Evolutionary conservation across 495 filamentous ascomycete species (phyloP), one percentile per base, ranked within the genome.

Genomic region (Penicillium ucsense): DNA sequence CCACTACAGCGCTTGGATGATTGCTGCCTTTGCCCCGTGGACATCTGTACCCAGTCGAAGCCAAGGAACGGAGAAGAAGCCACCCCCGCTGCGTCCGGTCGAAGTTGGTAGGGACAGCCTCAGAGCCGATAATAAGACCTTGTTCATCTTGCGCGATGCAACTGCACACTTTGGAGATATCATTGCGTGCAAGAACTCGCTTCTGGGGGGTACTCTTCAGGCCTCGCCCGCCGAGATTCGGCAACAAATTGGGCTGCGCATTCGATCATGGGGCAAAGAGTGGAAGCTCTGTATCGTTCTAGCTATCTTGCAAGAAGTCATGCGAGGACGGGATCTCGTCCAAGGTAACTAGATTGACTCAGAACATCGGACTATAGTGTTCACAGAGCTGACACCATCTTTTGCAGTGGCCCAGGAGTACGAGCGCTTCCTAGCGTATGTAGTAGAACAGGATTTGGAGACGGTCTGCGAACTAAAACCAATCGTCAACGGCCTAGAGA

Each of bases 21-120:
- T 92, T 10, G 77, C 80, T 4, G 77, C 88, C 4, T 66, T 94
- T 38, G 74, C 79, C 29, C 91, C 92, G 3, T 98, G 88, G 84
- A 74, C 77, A 1, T 72, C 68, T 39, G 69, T 85, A 2, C 72
- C 76, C 4, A 67, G 35, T 54, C 76, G 41, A 53, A 60, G 27
- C 57, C 63, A 34, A 9, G 75, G 66, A 41, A 46, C 56, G 5
- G 76, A 72, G 53, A 63, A 61, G 27, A 81, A 74, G 47, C 52
- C 57, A 29, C 64, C 66, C 6, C 74, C 77, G 27, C 73, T 72
- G 30, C 74, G 73, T 28, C 76, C 78, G 41, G 77, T 72, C 9
- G 63, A 74, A 35, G 76, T 81, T 6, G 84, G 76, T 4, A 71
- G 81, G 38, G 89, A 95, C 60, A 88, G 91, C 6, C 79, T 96